Base-by-base conservation (phyloP, 192 early-diverging fungal species). In the Coemansia sp. region DNA sequence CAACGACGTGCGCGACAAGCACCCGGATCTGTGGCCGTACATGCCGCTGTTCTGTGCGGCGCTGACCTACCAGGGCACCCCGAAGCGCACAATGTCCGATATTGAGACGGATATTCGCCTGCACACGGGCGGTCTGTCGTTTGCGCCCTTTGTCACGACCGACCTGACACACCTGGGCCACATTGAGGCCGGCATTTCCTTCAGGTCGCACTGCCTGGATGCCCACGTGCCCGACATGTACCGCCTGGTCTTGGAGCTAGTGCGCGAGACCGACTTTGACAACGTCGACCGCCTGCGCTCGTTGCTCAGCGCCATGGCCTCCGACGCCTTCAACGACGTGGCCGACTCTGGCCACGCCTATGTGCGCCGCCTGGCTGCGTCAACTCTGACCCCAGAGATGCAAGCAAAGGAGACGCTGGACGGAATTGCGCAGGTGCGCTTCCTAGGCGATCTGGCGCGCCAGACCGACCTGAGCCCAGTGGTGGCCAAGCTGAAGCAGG, bases 41-140 rank as follows among this genome's bases (percentile, higher is more conserved):
- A 46, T 90, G 31, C 85, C 87, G 12, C 64, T 94, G 60, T 92
- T 91, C 61, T 75, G 78, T 55, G 85, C 77, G 46, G 61, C 80
- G 1, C 63, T 85, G 16, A 79, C 80, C 20, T 83, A 82, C 14
- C 66, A 84, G 7, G 87, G 85, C 34, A 89, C 87, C 5, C 53
- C 56, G 4, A 30, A 49, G 20, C 80, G 81, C 53, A 58, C 76
- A 18, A 89, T 96, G 77, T 73, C 85, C 10, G 83, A 84, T 13
- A 82, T 98, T 21, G 91, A 94, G 44, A 89, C 94, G 19, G 82
- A 89, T 1, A 87, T 96, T 44, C 77, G 90, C 16, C 63, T 88
- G 17, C 73, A 81, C 49, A 94, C 93, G 3, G 91, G 89, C 41
- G 94, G 94, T 12, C 76, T 98, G 23, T 75, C 71, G n/a, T 82